Evolutionary conservation across 139 green algal species (phyloP).

Genomic region (Trebouxia sp.): DNA sequence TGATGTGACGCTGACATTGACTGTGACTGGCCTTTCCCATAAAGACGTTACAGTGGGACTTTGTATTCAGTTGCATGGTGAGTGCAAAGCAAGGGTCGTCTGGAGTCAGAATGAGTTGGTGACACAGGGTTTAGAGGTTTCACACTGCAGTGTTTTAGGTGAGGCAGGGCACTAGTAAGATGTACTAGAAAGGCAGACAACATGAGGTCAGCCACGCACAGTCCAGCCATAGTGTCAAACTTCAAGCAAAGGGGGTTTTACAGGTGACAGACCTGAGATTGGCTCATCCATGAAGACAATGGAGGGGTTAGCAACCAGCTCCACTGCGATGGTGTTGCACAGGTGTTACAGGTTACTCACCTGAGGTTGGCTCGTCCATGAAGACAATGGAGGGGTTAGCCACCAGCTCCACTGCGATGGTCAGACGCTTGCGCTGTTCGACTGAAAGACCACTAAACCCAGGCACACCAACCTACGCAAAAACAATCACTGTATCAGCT

Average conservation of each 20-base stretch:
- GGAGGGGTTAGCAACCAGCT: conserved; percentile 55
- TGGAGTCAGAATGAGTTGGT: background rate
- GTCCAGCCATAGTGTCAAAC: too few relatives aligned
- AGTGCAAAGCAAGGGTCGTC: background rate
- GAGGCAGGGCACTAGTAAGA: too few relatives aligned
- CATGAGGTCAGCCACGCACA: too few relatives aligned
- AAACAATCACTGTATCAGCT: background rate
- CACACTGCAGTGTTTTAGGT: too few relatives aligned
- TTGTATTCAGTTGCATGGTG: too few relatives aligned
- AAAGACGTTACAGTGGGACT: background rate
- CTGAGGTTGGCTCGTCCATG: conserved; percentile 55
- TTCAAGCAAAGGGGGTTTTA: too few relatives aligned
- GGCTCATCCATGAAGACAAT: conserved; percentile 54
- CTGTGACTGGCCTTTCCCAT: background rate
- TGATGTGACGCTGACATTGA: too few relatives aligned
- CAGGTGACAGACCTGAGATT: conserved; percentile 31
- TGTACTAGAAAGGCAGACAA: too few relatives aligned
- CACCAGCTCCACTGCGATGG: conserved; percentile 91
- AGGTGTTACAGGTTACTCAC: background rate
- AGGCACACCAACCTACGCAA: conserved; percentile 47
- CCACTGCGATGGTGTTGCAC: too few relatives aligned
- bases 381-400: conserved; percentile 62
- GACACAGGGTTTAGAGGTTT: too few relatives aligned
- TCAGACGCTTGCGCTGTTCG: conserved; percentile 92
- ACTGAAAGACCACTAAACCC: conserved; percentile 61